Evolutionary conservation across 2,329 filamentous ascomycete species (phyloP).

Genomic region (Diaporthe sp.): DNA sequence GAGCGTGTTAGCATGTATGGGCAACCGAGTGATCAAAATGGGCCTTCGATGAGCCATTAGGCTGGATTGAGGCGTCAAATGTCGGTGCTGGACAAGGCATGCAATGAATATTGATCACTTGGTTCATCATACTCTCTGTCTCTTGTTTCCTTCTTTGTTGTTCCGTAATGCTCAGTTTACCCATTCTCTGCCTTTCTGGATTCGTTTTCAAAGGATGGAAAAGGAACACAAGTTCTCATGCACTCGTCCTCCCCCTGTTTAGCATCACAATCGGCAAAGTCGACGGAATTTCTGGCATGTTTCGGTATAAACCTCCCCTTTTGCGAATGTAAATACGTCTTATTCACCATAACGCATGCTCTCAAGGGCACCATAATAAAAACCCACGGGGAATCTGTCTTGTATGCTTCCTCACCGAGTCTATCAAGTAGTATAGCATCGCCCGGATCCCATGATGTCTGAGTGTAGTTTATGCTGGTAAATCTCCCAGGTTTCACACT

Average conservation of each 20-base stretch:
- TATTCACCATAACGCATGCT: not conserved
- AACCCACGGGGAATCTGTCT: constrained; percentile 38
- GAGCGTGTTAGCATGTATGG: constrained; percentile 8
- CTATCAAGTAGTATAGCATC: not conserved
- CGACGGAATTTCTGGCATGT: not conserved
- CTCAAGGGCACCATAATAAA: constrained; percentile 18
- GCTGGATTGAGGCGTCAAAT: not conserved
- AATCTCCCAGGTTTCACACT: not conserved
- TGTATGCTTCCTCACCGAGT: not conserved
- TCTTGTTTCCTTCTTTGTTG: not conserved
- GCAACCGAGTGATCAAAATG: not conserved
- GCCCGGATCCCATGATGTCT: not conserved
- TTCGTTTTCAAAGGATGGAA: not conserved
- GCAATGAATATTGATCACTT: not conserved
- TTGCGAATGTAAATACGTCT: not conserved
- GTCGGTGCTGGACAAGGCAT: no score
- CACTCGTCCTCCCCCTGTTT: not conserved
- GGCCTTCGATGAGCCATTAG: not conserved
- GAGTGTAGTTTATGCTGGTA: not conserved
- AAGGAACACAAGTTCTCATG: no score
- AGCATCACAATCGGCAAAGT: not conserved
- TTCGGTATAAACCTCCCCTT: not conserved
- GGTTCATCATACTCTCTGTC: not conserved
- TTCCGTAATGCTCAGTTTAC: no score
- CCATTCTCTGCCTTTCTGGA: no score